These are phyloP conservation scores for Fragilaria radians DNA, from an alignment of 108 stramenopile species.

Conservation along the genomic window DNA sequence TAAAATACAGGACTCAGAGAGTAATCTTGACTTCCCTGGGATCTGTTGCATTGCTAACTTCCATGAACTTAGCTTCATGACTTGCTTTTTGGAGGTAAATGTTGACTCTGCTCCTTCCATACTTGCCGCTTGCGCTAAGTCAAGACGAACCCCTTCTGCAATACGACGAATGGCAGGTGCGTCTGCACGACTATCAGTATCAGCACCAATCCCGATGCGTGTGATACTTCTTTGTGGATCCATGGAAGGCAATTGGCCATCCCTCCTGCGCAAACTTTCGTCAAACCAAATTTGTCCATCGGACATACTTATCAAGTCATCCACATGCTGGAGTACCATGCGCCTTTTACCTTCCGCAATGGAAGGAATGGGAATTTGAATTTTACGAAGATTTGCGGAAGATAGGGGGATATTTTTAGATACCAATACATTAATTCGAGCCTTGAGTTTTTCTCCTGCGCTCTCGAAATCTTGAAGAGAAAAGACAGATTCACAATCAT, in stretches of 20 bases:
- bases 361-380: slow-evolving; percentile 75
- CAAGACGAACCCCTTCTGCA: slow-evolving; percentile 70
- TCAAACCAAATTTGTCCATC: slow-evolving; percentile 87
- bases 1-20: slow-evolving; percentile 61
- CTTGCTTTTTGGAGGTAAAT: slow-evolving; percentile 45
- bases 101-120: slow-evolving; percentile 44
- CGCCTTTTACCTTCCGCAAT: slow-evolving; percentile 51
- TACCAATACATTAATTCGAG: slow-evolving; percentile 56
- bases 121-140: slow-evolving; percentile 69
- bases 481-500: slow-evolving; percentile 32
- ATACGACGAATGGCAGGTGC: slow-evolving; percentile 75
- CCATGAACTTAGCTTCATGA: slow-evolving; percentile 47
- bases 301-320: slow-evolving; percentile 88
- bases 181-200: slow-evolving; percentile 82
- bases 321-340: slow-evolving; percentile 76
- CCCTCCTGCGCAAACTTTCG: slow-evolving; percentile 23
- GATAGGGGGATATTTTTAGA: slow-evolving; percentile 72
- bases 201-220: slow-evolving; percentile 82
- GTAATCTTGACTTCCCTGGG: slow-evolving; percentile 29
- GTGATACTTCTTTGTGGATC: slow-evolving; percentile 81
- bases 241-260: slow-evolving; percentile 63
- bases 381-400: slow-evolving; percentile 68
- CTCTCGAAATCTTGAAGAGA: slow-evolving; percentile 57
- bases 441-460: slow-evolving; percentile 49
- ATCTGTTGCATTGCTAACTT: slow-evolving; percentile 82